phyloP scores from a whole-genome alignment of 108 stramenopile species.

The Skeletonema costatum region DNA sequence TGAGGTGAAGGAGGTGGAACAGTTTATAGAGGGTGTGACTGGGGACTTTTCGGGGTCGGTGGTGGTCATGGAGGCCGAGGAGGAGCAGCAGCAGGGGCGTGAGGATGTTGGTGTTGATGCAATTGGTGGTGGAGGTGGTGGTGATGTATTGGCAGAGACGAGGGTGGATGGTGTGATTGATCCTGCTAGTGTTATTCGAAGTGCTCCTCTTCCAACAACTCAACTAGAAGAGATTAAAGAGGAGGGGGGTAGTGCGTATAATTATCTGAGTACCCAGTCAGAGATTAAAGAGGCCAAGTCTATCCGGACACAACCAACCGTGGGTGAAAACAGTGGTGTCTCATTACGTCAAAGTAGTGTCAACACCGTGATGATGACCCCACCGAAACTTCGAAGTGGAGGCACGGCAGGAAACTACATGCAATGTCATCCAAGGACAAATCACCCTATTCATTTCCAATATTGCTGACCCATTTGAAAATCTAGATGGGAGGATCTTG shows the following conservation, averaged over 20 bases:
- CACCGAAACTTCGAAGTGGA: neutral
- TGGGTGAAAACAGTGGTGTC: neutral
- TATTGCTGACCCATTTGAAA: neutral
- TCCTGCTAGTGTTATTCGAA: neutral
- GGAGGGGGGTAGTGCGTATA: neutral
- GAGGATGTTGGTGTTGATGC: neutral
- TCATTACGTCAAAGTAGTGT: neutral
- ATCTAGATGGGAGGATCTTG: neutral
- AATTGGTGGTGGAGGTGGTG: neutral
- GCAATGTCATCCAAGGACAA: neutral
- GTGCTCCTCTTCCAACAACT: neutral
- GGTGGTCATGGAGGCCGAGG: neutral
- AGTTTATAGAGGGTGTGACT: neutral
- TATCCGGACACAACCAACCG: neutral
- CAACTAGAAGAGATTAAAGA: neutral
- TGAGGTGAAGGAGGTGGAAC: neutral
- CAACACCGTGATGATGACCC: neutral
- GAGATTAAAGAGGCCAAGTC: neutral
- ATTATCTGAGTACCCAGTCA: neutral
- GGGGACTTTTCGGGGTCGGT: neutral
- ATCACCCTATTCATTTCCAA: neutral
- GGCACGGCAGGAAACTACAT: neutral
- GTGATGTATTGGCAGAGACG: neutral
- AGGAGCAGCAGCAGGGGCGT: neutral
- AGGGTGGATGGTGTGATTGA: neutral